Base-by-base conservation (phyloP, 306 rosid species). In the Luffa acutangula region DNA sequence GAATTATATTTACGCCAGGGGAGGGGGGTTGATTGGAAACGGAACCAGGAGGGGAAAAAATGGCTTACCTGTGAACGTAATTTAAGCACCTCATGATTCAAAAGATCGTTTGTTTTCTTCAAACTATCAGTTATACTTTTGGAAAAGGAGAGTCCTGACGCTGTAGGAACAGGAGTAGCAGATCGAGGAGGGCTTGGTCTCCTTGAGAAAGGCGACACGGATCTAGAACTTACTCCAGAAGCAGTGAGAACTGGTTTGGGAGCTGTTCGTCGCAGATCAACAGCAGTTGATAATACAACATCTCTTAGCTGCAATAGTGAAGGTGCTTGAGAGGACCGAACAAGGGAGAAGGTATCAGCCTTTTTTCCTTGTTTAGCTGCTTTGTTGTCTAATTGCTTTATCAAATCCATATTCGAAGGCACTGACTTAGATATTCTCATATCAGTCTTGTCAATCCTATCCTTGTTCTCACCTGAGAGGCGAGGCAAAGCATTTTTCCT, bases 361-460 rank as follows among this genome's bases (percentile, higher is more conserved):
- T 96, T 96, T 89, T 91, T 96, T 79, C 96, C 97, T 85, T 95
- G 97, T 80, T 89, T 96, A 76, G 96, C 97, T 59, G 97, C 99
- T 88, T 96, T 96, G 83, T 83, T 93, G 82, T 93, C 98, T 78
- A 95, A 85, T 76, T 91, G 99, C 86, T 96, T 96, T 87, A 96
- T 96, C 86, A 96, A 90, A 86, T 96, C 99, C 90, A 91, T 80
- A 54, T 95, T 96, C 57, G 97, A 90, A 82, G 96, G 96, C 82
- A 93, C 66, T 2, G 94, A 86, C 85, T 89, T 91, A 56, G 97
- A 89, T 82, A 86, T 83, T 86, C 89, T 86, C 64, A 87, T 76
- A 84, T 96, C 99, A 65, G 90, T 83, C 87, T 90, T 96, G 74
- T 96, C 99, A 75, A 95, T 78, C 81, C 92, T 95, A 74, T 93